A percentile compares a stretch with the other conserved stretches of the same genome.
Evolutionary conservation across 2,329 filamentous ascomycete species (phyloP).

Genomic region (Alternaria dauci): DNA sequence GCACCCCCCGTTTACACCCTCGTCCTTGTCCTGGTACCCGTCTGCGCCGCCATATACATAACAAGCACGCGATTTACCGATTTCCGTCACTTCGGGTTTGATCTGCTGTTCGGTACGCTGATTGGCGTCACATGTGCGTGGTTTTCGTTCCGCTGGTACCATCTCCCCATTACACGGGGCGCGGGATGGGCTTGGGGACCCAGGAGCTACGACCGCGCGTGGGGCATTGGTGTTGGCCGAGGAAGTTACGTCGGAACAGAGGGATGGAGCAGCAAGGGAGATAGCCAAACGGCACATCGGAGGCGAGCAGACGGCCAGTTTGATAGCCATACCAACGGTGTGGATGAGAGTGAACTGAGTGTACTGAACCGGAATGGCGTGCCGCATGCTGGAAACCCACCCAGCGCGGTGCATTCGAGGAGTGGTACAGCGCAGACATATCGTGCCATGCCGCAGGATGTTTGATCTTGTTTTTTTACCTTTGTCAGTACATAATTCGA

Average conservation of each 20-base stretch:
- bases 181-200: slow-evolving; percentile 92
- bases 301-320: slow-evolving; percentile 12
- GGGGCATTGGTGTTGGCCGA: slow-evolving; percentile 75
- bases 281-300: slow-evolving; percentile 19
- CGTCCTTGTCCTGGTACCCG: slow-evolving; percentile 72
- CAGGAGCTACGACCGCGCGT: slow-evolving; percentile 74
- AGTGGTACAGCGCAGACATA: neutral
- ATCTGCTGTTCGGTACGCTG: slow-evolving; percentile 83
- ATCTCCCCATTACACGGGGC: slow-evolving; percentile 78
- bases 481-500: neutral
- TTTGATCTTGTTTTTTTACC: neutral
- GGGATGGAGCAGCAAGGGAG: slow-evolving; percentile 50
- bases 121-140: slow-evolving; percentile 77
- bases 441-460: neutral
- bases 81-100: slow-evolving; percentile 90
- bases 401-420: slow-evolving; percentile 1
- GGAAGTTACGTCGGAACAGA: slow-evolving; percentile 58
- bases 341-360: slow-evolving; percentile 17
- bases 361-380: slow-evolving; percentile 12
- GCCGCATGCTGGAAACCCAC: slow-evolving; percentile 10
- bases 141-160: slow-evolving; percentile 85
- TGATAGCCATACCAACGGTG: neutral
- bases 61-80: slow-evolving; percentile 87
- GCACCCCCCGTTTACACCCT: slow-evolving; percentile 84
- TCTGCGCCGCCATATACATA: slow-evolving; percentile 80